Percentiles rank a stretch among this genome's conserved stretches.
These are phyloP conservation scores for Chaetomium strumarium DNA, from an alignment of 2,329 filamentous ascomycete genomes.

Conservation along the genomic window DNA sequence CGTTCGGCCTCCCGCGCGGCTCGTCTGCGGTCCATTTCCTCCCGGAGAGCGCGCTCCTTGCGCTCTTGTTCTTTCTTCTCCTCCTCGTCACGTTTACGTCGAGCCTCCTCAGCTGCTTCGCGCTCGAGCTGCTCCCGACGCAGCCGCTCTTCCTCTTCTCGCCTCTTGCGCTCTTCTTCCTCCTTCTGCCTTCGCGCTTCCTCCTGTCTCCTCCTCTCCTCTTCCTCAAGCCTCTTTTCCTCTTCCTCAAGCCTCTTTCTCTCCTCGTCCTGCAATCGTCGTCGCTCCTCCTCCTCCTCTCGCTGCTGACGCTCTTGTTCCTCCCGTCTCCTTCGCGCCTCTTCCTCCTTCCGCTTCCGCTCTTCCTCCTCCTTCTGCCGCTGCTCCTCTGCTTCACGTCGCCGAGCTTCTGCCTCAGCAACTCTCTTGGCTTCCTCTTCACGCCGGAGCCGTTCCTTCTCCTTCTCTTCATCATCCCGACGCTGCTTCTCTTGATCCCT, in stretches of 20 bases:
- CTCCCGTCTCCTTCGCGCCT: constrained; percentile 26
- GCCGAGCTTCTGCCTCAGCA: constrained; percentile 23
- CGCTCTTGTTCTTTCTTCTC: constrained; percentile 47
- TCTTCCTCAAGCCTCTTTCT: constrained; percentile 29
- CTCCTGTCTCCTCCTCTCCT: constrained; percentile 28
- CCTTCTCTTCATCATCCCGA: constrained; percentile 23
- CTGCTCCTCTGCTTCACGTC: constrained; percentile 27
- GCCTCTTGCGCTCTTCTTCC: constrained; percentile 28
- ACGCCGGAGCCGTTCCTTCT: constrained; percentile 26
- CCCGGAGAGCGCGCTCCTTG: constrained; percentile 45
- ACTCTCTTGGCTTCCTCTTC: constrained; percentile 26
- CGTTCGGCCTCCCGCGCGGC: constrained; percentile 36
- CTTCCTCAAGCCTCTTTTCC: constrained; percentile 30
- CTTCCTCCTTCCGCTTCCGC: constrained; percentile 28
- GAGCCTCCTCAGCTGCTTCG: constrained; percentile 32
- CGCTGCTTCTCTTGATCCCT: constrained; percentile 28
- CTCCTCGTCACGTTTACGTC: constrained; percentile 43
- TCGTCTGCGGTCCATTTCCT: constrained; percentile 40
- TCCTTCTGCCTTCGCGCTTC: constrained; percentile 25
- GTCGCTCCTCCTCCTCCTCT: constrained; percentile 32
- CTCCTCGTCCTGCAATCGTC: constrained; percentile 26
- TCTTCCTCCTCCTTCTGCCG: constrained; percentile 31
- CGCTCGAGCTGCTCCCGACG: constrained; percentile 28
- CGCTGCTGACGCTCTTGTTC: constrained; percentile 28
- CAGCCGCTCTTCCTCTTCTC: constrained; percentile 32